phyloP scores from a whole-genome alignment of 139 green algal genomes.

The Desmodesmus armatus region DNA sequence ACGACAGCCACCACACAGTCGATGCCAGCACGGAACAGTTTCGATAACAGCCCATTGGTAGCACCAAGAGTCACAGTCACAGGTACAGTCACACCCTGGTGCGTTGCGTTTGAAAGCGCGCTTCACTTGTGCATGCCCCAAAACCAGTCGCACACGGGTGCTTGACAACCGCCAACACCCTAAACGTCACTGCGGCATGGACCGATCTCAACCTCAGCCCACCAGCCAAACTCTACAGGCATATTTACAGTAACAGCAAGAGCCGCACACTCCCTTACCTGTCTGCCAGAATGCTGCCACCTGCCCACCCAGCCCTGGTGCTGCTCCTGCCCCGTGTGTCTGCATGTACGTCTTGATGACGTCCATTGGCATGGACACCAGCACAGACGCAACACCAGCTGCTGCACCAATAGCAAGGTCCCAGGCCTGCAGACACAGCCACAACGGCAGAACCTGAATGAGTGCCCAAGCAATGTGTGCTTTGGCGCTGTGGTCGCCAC shows the following conservation, averaged over 20 bases:
- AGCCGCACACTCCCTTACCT: not conserved
- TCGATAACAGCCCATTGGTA: too few species aligned
- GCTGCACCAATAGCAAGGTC: conserved; percentile 52
- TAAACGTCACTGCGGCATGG: too few species aligned
- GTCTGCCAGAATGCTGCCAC: conserved; percentile 28
- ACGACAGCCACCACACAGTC: too few species aligned
- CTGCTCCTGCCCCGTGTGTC: conserved; percentile 52
- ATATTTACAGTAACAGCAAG: not conserved
- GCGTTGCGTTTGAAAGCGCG: too few species aligned
- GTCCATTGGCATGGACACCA: conserved; percentile 69
- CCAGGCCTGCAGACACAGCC: conserved; percentile 15
- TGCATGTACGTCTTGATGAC: conserved; percentile 75
- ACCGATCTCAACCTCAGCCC: not conserved
- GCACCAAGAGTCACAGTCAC: too few species aligned
- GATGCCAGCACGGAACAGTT: too few species aligned
- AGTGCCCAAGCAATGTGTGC: not conserved
- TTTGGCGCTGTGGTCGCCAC: too few species aligned
- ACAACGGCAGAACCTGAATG: too few species aligned
- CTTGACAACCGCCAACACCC: too few species aligned
- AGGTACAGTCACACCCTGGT: too few species aligned
- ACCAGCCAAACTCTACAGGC: not conserved
- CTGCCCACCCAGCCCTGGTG: not conserved
- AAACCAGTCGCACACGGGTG: too few species aligned
- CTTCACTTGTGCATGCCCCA: too few species aligned
- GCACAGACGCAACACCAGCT: conserved; percentile 59